Percentiles rank a stretch among this genome's conserved stretches.
These are phyloP conservation scores for Aurantiochytrium sp. DNA, from an alignment of 108 stramenopile species.

Conservation along the genomic window DNA sequence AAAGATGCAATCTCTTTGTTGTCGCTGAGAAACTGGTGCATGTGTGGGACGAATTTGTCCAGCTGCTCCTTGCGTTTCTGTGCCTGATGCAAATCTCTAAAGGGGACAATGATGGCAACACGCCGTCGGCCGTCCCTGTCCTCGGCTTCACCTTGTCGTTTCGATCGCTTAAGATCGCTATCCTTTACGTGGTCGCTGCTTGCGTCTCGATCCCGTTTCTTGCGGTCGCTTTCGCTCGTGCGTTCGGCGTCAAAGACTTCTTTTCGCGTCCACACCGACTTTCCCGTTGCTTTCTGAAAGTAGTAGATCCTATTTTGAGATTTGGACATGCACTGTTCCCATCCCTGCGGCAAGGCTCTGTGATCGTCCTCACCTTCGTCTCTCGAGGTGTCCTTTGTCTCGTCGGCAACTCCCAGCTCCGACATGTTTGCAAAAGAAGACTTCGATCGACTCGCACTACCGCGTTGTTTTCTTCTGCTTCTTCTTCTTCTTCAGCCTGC, in stretches of 20 bases:
- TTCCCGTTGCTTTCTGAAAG: neutral
- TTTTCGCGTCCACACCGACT: neutral
- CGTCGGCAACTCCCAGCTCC: neutral
- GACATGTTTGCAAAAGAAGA: neutral
- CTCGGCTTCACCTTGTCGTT: neutral
- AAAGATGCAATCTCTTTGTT: constrained; percentile 25
- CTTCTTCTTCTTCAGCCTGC: neutral
- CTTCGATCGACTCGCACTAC: too few species aligned
- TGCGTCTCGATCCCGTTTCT: too few species aligned
- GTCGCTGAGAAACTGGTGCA: constrained; percentile 56
- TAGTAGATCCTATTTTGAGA: neutral
- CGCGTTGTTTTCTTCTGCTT: neutral
- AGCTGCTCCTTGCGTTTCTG: constrained; percentile 86
- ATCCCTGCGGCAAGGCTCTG: neutral
- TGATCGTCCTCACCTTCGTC: neutral
- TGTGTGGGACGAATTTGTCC: constrained; percentile 73
- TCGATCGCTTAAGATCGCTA: too few species aligned
- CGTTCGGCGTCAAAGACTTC: neutral
- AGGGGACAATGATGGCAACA: constrained; percentile 91
- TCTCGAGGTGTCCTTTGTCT: neutral
- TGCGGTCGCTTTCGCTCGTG: too few species aligned
- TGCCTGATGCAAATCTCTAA: constrained; percentile 74
- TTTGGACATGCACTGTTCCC: neutral
- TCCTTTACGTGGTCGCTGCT: too few species aligned
- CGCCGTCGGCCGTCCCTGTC: neutral